Evolutionary conservation across 345 rosid genomes (phyloP), one percentile per base, ranked within the genome.

Genomic region (Raphanus sativus): DNA sequence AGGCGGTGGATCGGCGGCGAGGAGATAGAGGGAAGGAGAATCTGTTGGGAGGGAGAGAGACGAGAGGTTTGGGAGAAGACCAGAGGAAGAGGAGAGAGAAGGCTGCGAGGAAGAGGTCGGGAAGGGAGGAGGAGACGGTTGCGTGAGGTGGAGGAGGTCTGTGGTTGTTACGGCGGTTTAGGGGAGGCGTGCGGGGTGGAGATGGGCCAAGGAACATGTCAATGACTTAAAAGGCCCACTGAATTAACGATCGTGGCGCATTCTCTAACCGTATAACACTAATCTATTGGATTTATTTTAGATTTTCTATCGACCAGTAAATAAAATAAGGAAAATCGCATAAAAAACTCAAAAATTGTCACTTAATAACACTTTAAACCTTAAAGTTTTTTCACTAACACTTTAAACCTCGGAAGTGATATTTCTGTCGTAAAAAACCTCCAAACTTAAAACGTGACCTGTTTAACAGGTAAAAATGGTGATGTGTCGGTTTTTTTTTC

Each of bases 91-190:
- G 68, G 42, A 67, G 77, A 75, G 83, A 78, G 5, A 82, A 42
- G 4, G 85, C 86, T 0, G 89, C 75, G 71, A 87, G 81, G 66
- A 87, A 80, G 25, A 89, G 30, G 42, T 87, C 84, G 1, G 87
- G 89, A 13, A 82, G 62, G 55, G 75, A 66, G 56, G 82, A 69
- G 13, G 78, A 32, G 73, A 33, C 32, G 42, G 81, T 62, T 38
- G 75, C 26, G 59, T 28, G 4, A 4, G 77, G 77, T 2, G 77
- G 77, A 60, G 81, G 29, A 60, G 81, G 81, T 1, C 56, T 33
- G 72, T 73, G 81, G 65, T 72, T 66, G 26, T 60, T 74, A 17
- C 82, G 82, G 79, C 79, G 79, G 75, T 55, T 74, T 0, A 25
- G 21, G 67, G 70, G 60, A 54, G 78, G 79, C 5, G 75, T 69